Percentiles rank a stretch among this genome's conserved stretches.
These are phyloP conservation scores for Cladophialophora yegresii DNA, from an alignment of 2,329 filamentous ascomycete species.

Conservation along the genomic window DNA sequence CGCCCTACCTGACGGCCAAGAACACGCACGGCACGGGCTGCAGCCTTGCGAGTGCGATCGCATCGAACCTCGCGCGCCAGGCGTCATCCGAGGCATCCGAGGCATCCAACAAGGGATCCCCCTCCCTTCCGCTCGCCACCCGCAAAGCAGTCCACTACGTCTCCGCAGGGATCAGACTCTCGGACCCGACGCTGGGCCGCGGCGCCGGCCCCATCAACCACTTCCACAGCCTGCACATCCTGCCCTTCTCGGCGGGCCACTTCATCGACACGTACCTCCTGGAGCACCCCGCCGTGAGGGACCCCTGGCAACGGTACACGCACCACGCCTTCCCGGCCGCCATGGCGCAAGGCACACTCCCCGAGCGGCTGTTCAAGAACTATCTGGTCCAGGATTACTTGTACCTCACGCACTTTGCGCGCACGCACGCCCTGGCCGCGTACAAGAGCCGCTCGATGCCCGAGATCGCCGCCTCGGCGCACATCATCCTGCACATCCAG, in stretches of 20 bases:
- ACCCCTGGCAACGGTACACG: conserved; percentile 73
- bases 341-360: conserved; percentile 73
- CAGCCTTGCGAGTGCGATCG: conserved; percentile 77
- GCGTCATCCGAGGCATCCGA: background rate
- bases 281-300: conserved; percentile 70
- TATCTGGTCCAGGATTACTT: conserved; percentile 93
- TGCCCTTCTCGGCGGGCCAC: conserved; percentile 65
- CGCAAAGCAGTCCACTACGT: conserved; percentile 61
- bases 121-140: conserved; percentile 39
- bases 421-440: conserved; percentile 79
- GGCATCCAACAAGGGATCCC: background rate
- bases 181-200: conserved; percentile 51
- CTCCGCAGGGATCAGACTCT: conserved; percentile 62
- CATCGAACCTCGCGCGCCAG: conserved; percentile 58
- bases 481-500: conserved; percentile 74
- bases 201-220: conserved; percentile 68
- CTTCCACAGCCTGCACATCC: conserved; percentile 62
- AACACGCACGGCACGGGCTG: conserved; percentile 96
- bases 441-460: conserved; percentile 78
- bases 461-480: conserved; percentile 68
- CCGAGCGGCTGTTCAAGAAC: conserved; percentile 75
- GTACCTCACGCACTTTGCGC: conserved; percentile 85
- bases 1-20: conserved; percentile 68
- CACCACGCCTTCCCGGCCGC: conserved; percentile 79
- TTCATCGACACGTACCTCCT: conserved; percentile 80